Evolutionary conservation across 441 rosid species (phyloP).

Genomic region (Bruguiera hainesii): DNA sequence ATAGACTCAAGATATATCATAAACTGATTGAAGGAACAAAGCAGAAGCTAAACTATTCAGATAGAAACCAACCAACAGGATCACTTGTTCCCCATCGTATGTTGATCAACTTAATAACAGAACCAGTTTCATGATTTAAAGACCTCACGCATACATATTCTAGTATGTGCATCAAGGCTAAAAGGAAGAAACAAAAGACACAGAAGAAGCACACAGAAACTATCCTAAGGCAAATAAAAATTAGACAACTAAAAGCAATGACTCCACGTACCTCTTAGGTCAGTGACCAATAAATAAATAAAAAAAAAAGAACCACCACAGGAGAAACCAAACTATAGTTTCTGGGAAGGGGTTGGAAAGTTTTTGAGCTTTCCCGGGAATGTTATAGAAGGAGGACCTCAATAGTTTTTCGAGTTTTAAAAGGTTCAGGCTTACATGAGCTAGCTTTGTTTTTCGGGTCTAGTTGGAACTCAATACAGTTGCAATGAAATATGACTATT

Average conservation of each 20-base stretch:
- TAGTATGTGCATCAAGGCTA: background rate
- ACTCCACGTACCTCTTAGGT: conserved; percentile 35
- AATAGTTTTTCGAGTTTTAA: conserved; percentile 8
- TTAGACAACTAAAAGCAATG: conserved; percentile 6
- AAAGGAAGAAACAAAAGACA: background rate
- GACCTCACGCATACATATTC: background rate
- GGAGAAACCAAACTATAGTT: conserved; percentile 8
- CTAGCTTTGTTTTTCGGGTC: conserved; percentile 14
- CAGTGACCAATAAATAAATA: conserved; percentile 8
- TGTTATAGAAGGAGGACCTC: conserved; percentile 20
- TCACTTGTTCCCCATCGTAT: background rate
- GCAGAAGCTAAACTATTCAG: conserved; percentile 24
- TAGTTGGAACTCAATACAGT: conserved; percentile 18
- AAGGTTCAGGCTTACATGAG: conserved; percentile 19
- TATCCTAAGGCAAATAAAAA: background rate
- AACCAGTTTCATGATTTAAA: background rate
- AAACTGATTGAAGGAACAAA: conserved; percentile 14
- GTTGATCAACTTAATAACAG: conserved; percentile 2
- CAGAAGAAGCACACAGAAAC: background rate
- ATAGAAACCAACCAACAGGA: conserved; percentile 8
- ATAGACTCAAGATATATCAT: conserved; percentile 11
- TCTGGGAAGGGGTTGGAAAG: conserved; percentile 16
- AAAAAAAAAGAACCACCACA: conserved; percentile 15
- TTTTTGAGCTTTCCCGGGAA: conserved; percentile 18
- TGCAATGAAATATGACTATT: conserved; percentile 24